Evolutionary conservation across 805 yeast genomes (phyloP).

Genomic region (Yarrowia sp.): DNA sequence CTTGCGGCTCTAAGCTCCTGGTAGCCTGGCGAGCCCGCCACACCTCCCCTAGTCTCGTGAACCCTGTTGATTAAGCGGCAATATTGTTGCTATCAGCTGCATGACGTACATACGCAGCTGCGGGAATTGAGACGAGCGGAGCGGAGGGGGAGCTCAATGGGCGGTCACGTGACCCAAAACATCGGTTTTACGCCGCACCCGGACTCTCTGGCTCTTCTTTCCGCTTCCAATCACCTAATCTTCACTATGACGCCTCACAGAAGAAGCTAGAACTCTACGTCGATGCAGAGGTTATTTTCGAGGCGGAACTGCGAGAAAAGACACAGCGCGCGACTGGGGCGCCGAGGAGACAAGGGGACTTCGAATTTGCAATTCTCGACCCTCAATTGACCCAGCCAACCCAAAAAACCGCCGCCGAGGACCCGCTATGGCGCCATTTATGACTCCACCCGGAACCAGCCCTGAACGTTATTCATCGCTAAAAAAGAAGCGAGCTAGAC

Average conservation of each 20-base stretch:
- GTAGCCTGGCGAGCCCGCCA: no score
- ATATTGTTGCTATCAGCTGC: slow-evolving; percentile 21
- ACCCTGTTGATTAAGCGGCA: slow-evolving; percentile 4
- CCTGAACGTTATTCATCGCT: neutral
- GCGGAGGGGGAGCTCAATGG: neutral
- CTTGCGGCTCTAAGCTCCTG: no score
- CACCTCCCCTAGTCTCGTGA: neutral
- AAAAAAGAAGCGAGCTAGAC: neutral
- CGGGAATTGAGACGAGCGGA: neutral
- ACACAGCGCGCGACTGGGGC: neutral
- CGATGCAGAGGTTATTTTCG: neutral
- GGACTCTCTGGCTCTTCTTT: neutral
- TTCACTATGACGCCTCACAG: slow-evolving; percentile 5
- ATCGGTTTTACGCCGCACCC: no score
- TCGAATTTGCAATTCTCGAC: no score
- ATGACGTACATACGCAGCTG: neutral
- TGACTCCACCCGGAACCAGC: neutral
- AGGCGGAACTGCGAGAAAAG: neutral
- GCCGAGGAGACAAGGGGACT: neutral
- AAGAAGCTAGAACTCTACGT: neutral
- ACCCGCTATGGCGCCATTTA: neutral
- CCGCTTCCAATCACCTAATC: neutral
- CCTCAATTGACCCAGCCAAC: neutral
- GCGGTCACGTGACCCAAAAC: neutral
- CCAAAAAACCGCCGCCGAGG: neutral